A percentile compares a stretch with the other conserved stretches of the same genome.
Evolutionary conservation across 129 eudicot species (phyloP).

Genomic region (Chrysanthemum lavandulifolium): DNA sequence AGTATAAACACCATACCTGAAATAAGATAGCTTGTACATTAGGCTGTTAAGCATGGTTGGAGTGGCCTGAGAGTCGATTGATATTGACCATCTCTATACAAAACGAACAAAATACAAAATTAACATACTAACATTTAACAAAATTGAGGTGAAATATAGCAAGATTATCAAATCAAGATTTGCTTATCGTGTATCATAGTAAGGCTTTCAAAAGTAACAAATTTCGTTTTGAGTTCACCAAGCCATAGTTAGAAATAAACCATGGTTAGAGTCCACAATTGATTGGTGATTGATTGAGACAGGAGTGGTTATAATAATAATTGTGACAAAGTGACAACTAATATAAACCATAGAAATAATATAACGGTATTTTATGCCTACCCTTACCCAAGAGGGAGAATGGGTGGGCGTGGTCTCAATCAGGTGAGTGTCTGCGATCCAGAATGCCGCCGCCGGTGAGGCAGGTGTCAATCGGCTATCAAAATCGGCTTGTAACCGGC

Average conservation of each 20-base stretch:
- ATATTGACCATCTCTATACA: constrained; percentile 92
- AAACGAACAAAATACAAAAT: constrained; percentile 4
- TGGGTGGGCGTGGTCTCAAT: no score
- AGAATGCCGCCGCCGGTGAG: no score
- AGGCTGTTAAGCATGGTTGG: constrained; percentile 97
- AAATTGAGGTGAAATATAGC: neutral
- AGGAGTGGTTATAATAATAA: no score
- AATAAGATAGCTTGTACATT: constrained; percentile 96
- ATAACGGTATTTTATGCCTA: no score
- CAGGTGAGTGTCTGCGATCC: no score
- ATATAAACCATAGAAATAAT: no score
- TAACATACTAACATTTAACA: neutral
- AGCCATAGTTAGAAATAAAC: neutral
- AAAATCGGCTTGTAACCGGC: no score
- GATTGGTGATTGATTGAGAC: no score
- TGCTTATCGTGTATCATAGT: neutral
- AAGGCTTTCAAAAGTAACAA: constrained; percentile 8
- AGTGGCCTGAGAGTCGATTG: constrained; percentile 89
- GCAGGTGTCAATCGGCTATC: no score
- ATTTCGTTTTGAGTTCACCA: neutral
- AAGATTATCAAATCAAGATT: constrained; percentile 1
- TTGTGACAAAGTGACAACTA: no score
- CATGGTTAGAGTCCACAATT: neutral
- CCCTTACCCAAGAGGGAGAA: no score
- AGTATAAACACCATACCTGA: constrained; percentile 52